Base-by-base conservation (phyloP, 2,329 filamentous ascomycete genomes). In the Hirsutella rhossiliensis region DNA sequence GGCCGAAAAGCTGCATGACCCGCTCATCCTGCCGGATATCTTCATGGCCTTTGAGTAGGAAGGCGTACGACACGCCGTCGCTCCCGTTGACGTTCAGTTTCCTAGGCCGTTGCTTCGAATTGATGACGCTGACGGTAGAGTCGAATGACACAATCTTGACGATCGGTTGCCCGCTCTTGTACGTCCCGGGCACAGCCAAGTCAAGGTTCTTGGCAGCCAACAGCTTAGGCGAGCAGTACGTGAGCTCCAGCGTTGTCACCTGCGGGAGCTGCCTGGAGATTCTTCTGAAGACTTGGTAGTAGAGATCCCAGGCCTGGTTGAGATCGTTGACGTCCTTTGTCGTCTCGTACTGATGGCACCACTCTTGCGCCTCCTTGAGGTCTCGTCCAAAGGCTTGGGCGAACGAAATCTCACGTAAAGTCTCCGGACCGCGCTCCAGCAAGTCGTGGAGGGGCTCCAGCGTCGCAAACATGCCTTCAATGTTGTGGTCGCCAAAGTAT, bases 11-110 rank as follows among this genome's bases (percentile, higher is more conserved):
- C 65, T 99, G 92, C 94, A 98, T 99, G 53, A 98, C 92, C 65
- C 94, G 83, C 66, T 99, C 92, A 58, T 99, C 92, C 64, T 99
- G 92, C 47, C 92, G 84, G 52, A 98, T 96, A 69, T 99, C 92
- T 66, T 99, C 92, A 57, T 98, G 94, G n/a, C 92, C 92, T 71
- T 99, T 99, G 55, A 98, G 78, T 46, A 87, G 66, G 67, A 95
- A 97, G 41, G 87, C 83, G 61, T 96, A 96, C 3, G 80, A 77
- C 48, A 76, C 78, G 46, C 92, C 92, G 59, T 98, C 90, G 56
- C 87, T 95, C 48, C 90, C 94, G 57, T 81, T 82, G 56, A 92
- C 78, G 47, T 82, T 87, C 54, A 97, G 76, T 63, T 94, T 94
- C 51, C 92, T 77, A 9, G 92, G 92, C 40, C 90, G 79, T 63